phyloP scores from a whole-genome alignment of 257 asterid species.

The Phtheirospermum japonicum region DNA sequence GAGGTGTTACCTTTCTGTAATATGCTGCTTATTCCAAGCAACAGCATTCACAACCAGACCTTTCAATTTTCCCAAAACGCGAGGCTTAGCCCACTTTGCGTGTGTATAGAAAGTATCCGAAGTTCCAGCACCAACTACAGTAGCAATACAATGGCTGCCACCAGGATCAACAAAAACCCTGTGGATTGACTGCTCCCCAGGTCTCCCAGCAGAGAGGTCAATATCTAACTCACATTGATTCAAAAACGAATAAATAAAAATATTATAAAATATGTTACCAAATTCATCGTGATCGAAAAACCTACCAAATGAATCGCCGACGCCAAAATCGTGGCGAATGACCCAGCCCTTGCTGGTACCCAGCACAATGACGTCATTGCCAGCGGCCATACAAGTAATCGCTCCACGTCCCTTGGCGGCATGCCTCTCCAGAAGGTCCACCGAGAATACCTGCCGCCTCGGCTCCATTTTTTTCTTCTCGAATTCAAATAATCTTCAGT shows the following conservation, averaged over 20 bases:
- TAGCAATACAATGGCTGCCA: constrained; percentile 92
- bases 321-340: constrained; percentile 91
- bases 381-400: constrained; percentile 93
- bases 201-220: constrained; percentile 84
- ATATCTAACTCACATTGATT: constrained; percentile 52
- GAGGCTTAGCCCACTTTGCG: constrained; percentile 95
- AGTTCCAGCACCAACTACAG: constrained; percentile 85
- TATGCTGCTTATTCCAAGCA: constrained; percentile 92
- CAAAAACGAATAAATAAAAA: neutral
- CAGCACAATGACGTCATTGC: constrained; percentile 81
- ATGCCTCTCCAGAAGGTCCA: constrained; percentile 83
- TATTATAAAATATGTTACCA: neutral
- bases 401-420: constrained; percentile 92
- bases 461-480: constrained; percentile 44
- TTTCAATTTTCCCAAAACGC: constrained; percentile 67
- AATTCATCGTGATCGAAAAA: constrained; percentile 2
- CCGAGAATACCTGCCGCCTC: constrained; percentile 78
- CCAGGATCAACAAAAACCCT: constrained; percentile 94
- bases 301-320: constrained; percentile 77
- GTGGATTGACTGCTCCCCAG: constrained; percentile 92
- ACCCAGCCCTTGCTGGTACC: constrained; percentile 97
- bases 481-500: neutral
- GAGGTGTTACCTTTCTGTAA: constrained; percentile 76
- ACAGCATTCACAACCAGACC: constrained; percentile 78
- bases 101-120: constrained; percentile 89